Evolutionary conservation across 2,329 filamentous ascomycete species (phyloP).

Genomic region (Penicillium paneum): DNA sequence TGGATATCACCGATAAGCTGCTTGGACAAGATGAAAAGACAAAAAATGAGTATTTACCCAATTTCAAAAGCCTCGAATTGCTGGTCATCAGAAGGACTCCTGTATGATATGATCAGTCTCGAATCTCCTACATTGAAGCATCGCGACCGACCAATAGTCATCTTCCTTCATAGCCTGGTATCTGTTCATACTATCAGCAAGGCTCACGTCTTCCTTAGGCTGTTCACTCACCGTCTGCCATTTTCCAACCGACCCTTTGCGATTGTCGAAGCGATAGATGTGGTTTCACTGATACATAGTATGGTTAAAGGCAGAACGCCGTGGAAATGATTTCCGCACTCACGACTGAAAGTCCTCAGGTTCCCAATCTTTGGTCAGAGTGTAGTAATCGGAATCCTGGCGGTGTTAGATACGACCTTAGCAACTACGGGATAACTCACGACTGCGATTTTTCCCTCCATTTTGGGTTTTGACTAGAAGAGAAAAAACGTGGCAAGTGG

Average conservation of each 20-base stretch:
- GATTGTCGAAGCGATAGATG: slow-evolving; percentile 15
- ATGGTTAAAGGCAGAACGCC: neutral
- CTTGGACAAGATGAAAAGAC: neutral
- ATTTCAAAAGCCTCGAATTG: slow-evolving; percentile 22
- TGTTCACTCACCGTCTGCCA: slow-evolving; percentile 20
- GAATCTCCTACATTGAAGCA: neutral
- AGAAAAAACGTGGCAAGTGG: slow-evolving; percentile 1
- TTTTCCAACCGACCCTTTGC: slow-evolving; percentile 16
- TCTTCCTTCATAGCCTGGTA: slow-evolving; percentile 18
- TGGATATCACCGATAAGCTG: neutral
- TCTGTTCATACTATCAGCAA: slow-evolving; percentile 6
- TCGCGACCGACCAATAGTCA: slow-evolving; percentile 17
- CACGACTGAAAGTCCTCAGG: slow-evolving; percentile 14
- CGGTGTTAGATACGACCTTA: neutral
- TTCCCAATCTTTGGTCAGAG: slow-evolving; percentile 1
- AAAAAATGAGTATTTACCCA: slow-evolving; percentile 5
- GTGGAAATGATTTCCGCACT: neutral
- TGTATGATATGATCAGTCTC: neutral
- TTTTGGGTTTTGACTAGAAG: neutral
- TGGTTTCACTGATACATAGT: slow-evolving; percentile 13
- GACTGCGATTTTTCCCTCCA: neutral
- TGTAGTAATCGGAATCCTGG: slow-evolving; percentile 13
- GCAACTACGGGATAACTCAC: neutral
- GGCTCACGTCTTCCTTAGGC: neutral
- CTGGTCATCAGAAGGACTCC: slow-evolving; percentile 20